Conservation (phyloP, 2,329 filamentous ascomycete genomes). For the Xylaria sp. region DNA sequence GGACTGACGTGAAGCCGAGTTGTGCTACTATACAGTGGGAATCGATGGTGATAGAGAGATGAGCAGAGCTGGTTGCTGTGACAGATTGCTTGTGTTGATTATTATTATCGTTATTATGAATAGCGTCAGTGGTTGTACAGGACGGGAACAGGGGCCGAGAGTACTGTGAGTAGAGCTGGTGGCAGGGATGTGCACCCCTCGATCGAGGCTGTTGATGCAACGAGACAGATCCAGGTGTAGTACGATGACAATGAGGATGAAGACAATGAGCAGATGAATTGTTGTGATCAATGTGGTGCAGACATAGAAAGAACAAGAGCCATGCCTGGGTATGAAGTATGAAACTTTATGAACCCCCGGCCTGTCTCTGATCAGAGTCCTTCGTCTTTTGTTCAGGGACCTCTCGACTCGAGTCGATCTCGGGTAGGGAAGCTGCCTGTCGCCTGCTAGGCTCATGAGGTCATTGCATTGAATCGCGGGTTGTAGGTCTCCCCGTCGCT, state of each 20-base stretch:
- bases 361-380: slow-evolving; percentile 1
- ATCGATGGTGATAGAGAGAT: neutral
- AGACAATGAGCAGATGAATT: neutral
- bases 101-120: slow-evolving; percentile 11
- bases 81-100: slow-evolving; percentile 19
- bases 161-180: neutral
- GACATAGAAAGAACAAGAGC: too few relatives aligned
- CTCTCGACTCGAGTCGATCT: neutral
- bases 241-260: neutral
- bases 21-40: too few relatives aligned
- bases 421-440: too few relatives aligned
- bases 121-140: neutral
- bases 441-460: slow-evolving; percentile 17
- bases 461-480: too few relatives aligned
- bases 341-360: too few relatives aligned
- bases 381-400: slow-evolving; percentile 3
- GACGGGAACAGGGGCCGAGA: slow-evolving; percentile 11
- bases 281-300: too few relatives aligned
- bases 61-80: slow-evolving; percentile 1
- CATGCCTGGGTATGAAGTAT: too few relatives aligned
- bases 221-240: neutral
- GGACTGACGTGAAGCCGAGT: neutral
- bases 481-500: neutral
- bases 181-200: neutral
- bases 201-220: slow-evolving; percentile 1